phyloP scores from a whole-genome alignment of 352 stramenopile genomes.

The Phytophthora crassamura region DNA sequence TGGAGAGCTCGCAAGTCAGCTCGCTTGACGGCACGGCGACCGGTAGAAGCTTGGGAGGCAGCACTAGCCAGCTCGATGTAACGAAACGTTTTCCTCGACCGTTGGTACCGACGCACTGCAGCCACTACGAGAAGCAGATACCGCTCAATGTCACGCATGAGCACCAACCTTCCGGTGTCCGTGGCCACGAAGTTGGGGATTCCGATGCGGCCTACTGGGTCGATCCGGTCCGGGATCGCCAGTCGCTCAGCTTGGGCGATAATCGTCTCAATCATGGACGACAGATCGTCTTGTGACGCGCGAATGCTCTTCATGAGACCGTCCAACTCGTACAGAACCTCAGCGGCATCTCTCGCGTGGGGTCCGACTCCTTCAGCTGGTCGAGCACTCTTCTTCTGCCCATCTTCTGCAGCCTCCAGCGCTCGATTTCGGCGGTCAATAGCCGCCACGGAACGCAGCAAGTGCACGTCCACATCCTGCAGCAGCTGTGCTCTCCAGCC shows the following conservation, averaged over 20 bases:
- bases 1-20: slow-evolving; percentile 34
- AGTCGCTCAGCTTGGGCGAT: slow-evolving; percentile 30
- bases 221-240: slow-evolving; percentile 32
- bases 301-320: slow-evolving; percentile 31
- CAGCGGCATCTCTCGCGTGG: slow-evolving; percentile 27
- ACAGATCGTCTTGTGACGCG: slow-evolving; percentile 35
- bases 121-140: slow-evolving; percentile 39
- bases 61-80: slow-evolving; percentile 2
- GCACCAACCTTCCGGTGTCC: slow-evolving; percentile 18
- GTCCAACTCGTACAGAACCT: slow-evolving; percentile 38
- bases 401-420: slow-evolving; percentile 1
- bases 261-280: slow-evolving; percentile 31
- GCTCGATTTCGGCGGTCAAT: slow-evolving; percentile 29
- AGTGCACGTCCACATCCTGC: slow-evolving; percentile 39
- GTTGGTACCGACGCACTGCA: slow-evolving; percentile 41
- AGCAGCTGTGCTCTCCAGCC: slow-evolving; percentile 41
- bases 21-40: slow-evolving; percentile 12
- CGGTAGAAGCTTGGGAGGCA: neutral
- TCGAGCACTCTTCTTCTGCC: slow-evolving; percentile 14
- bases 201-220: slow-evolving; percentile 29
- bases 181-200: slow-evolving; percentile 40
- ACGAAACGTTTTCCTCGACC: slow-evolving; percentile 11
- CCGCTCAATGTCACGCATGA: slow-evolving; percentile 39
- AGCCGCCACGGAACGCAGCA: slow-evolving; percentile 31
- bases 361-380: slow-evolving; percentile 26